Percentiles rank a stretch among this genome's conserved stretches.
Evolutionary conservation across 768 basidiomycete genomes (phyloP).

Genomic region (Melanogaster broomeanus): DNA sequence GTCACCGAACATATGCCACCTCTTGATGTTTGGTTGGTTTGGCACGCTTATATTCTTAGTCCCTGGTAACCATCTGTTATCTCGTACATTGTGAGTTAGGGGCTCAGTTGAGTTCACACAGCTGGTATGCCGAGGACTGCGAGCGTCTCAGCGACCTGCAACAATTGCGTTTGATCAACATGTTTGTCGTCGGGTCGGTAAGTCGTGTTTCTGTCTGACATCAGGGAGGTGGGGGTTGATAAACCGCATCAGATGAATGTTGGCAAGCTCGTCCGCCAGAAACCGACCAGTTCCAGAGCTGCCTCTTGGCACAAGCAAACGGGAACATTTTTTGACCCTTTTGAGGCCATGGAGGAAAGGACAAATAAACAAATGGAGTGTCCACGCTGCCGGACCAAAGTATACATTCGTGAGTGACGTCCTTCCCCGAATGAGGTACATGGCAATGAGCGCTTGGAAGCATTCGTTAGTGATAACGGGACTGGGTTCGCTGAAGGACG

Average conservation of each 20-base stretch:
- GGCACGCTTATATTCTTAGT: conserved; percentile 43
- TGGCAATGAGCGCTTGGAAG: conserved; percentile 27
- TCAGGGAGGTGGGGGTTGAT: background rate
- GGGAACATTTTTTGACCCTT: conserved; percentile 34
- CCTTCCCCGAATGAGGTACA: background rate
- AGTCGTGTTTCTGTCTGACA: conserved; percentile 1
- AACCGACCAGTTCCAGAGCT: conserved; percentile 15
- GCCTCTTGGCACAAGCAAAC: conserved; percentile 27
- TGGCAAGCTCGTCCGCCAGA: conserved; percentile 13
- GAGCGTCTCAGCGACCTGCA: conserved; percentile 28
- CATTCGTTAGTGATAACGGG: conserved; percentile 39
- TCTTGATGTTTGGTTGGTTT: conserved; percentile 43
- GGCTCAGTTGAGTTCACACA: conserved; percentile 9
- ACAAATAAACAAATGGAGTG: conserved; percentile 32
- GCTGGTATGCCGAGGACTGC: conserved; percentile 36
- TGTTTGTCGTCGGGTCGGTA: conserved; percentile 31
- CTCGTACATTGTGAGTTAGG: background rate
- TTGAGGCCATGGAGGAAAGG: conserved; percentile 32
- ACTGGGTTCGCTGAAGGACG: conserved; percentile 50
- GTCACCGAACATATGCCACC: conserved; percentile 33
- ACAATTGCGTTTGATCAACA: conserved; percentile 26
- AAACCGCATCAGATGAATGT: conserved; percentile 23
- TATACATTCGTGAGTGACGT: conserved; percentile 33
- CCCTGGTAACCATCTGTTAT: conserved; percentile 28
- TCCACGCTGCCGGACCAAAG: conserved; percentile 34